Evolutionary conservation across 2,329 filamentous ascomycete genomes (phyloP), one percentile per base, ranked within the genome.

Genomic region (Davidsoniella virescens): DNA sequence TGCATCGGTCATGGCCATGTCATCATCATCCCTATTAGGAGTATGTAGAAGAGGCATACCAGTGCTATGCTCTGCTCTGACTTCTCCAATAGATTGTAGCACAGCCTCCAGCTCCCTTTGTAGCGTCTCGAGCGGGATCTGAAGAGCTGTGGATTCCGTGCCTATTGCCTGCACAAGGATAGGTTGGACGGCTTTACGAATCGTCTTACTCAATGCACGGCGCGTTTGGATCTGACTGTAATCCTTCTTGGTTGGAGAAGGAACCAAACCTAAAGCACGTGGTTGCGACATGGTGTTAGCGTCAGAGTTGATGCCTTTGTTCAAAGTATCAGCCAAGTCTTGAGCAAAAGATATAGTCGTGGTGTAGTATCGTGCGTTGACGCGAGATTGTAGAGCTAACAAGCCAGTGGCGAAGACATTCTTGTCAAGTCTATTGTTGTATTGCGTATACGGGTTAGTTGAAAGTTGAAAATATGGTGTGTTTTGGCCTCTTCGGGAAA

Each of bases 171-270:
- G 73, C 62, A 94, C 84, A 2, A 94, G 69, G 42, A 79, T 73
- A 12, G 84, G 79, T 61, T 93, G 85, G 29, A 94, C 74, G 1
- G 80, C 78, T 62, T 87, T 93, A 56, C 94, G 74, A 54, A 95
- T 94, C 23, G 87, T 78, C 64, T 93, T 94, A 20, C 84, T 87
- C n/a, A 94, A 69, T 57, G 82, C 84, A 59, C 85, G 84, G 54
- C 84, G 79, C 57, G 94, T 84, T 52, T 85, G 84, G 54, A 87
- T 78, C 58, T 94, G 87, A 53, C 65, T 68, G 63, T 67, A 79
- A 59, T 62, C 71, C 59, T 64, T 68, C 64, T 68, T 79, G 55
- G 55, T 67, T 57, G 58, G 70, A 55, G 59, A 83, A 62, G 48
- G 71, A 68, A 62, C 73, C 57, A 59, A 65, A 5, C 59, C 54